Evolutionary conservation across 345 rosid genomes (phyloP), one percentile per base, ranked within the genome.

Genomic region (Rhizophora apiculata): DNA sequence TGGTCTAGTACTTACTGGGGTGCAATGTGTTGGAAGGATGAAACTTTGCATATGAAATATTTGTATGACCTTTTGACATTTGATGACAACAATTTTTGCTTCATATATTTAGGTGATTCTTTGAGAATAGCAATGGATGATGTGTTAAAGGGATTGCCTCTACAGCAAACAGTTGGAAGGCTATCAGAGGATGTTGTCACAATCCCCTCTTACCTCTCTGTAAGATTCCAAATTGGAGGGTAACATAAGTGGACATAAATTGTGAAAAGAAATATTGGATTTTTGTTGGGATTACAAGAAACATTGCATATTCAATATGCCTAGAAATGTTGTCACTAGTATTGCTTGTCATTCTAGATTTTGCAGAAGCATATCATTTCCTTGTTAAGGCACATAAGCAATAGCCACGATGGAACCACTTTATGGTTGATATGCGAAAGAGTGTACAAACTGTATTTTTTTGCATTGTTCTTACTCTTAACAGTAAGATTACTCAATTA

Each of bases 201-300:
- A 55, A 74, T 81, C 66, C 74, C 90, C 16, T 78, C 80, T 76
- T 76, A 85, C 72, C 80, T 85, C 60, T 76, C 80, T 55, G 97
- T 86, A 78, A 83, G 88, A 31, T 74, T 75, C 70, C 60, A 39
- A 34, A 39, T 34, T 24, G 15, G 63, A 60, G 63, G 21, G 13
- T 57, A 39, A 10, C 62, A 29, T 36, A 6, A 26, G 71, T 15
- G 16, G 8, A 26, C 16, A 32, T 31, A 8, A 60, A 59, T 29
- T 22, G 27, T 32, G 21, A 60, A 15, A 52, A 43, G 37, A 20
- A 36, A 20, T 63, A 13, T n/a, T 18, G 56, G 19, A 34, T 5
- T 54, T 15, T 67, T 51, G 20, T 8, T 52, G 6, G 4, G 30
- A 10, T 37, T 24, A n/a, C 34, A 54, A 11, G 22, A 20, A 18